phyloP scores from a whole-genome alignment of 208 protist genomes.

The Lotmaria passim region DNA sequence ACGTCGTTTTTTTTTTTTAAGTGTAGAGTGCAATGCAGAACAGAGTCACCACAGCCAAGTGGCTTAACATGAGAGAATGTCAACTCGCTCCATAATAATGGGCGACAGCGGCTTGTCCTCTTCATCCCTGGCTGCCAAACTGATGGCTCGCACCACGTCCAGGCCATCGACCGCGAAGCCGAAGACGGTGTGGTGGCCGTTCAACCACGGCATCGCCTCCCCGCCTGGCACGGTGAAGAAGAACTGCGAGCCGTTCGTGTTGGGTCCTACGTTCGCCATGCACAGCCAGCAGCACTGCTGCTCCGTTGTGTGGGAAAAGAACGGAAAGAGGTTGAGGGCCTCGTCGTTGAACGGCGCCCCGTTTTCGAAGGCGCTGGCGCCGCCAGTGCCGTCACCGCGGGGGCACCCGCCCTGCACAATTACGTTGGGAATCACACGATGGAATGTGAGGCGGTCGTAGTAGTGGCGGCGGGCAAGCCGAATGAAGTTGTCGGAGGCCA shows the following conservation, averaged over 20 bases:
- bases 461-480: constrained; percentile 85
- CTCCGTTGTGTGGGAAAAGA: constrained; percentile 56
- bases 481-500: constrained; percentile 97
- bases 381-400: constrained; percentile 93
- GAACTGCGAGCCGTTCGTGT: constrained; percentile 93
- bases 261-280: constrained; percentile 83
- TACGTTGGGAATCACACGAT: constrained; percentile 94
- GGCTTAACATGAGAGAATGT: constrained; percentile 29
- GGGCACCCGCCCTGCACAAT: constrained; percentile 96
- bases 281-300: constrained; percentile 66
- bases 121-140: constrained; percentile 39
- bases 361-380: constrained; percentile 80
- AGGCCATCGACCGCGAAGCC: constrained; percentile 84
- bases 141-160: constrained; percentile 60
- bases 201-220: constrained; percentile 73
- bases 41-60: too few species aligned
- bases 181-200: constrained; percentile 95
- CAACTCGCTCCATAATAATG: constrained; percentile 65
- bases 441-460: constrained; percentile 95
- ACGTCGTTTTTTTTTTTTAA: too few species aligned
- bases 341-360: constrained; percentile 95
- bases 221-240: constrained; percentile 81
- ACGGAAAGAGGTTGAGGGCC: constrained; percentile 57
- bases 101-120: constrained; percentile 60
- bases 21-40: too few species aligned